phyloP scores from a whole-genome alignment of 1,284 basidiomycete genomes.

The Apiotrichum gracile region DNA sequence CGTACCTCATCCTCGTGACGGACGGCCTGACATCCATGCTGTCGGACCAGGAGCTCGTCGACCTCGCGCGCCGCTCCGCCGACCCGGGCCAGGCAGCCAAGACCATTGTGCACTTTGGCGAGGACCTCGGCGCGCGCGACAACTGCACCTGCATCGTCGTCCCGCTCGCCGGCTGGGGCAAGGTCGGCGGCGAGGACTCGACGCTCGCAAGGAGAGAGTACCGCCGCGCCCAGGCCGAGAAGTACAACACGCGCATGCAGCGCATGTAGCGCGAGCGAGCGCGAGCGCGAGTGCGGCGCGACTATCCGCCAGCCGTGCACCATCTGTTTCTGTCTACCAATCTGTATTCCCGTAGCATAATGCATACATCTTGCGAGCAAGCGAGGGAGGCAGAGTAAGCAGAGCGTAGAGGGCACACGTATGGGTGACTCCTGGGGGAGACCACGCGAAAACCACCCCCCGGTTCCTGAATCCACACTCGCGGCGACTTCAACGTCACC shows the following conservation, averaged over 20 bases:
- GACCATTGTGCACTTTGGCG: slow-evolving; percentile 76
- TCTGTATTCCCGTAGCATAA: slow-evolving; percentile 1
- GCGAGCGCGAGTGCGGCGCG: no score
- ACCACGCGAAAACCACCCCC: no score
- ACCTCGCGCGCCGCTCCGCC: slow-evolving; percentile 67
- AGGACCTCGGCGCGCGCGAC: slow-evolving; percentile 84
- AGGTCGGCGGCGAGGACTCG: slow-evolving; percentile 62
- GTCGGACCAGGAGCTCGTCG: slow-evolving; percentile 90
- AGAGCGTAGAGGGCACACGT: background rate
- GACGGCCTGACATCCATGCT: slow-evolving; percentile 88
- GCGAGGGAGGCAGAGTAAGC: no score
- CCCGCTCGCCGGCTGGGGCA: slow-evolving; percentile 87
- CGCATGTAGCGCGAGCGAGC: slow-evolving; percentile 32
- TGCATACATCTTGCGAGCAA: background rate
- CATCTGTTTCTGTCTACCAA: background rate
- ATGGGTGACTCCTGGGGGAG: background rate
- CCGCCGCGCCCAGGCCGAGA: slow-evolving; percentile 60
- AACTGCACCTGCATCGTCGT: slow-evolving; percentile 91
- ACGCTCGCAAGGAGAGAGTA: slow-evolving; percentile 78
- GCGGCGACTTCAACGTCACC: no score
- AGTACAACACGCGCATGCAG: slow-evolving; percentile 45
- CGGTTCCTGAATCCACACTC: no score
- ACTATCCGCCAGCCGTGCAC: background rate
- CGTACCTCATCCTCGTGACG: slow-evolving; percentile 72
- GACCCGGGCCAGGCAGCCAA: slow-evolving; percentile 77